Base-by-base conservation (phyloP, 2,329 filamentous ascomycete species). In the Colletotrichum acutatum region DNA sequence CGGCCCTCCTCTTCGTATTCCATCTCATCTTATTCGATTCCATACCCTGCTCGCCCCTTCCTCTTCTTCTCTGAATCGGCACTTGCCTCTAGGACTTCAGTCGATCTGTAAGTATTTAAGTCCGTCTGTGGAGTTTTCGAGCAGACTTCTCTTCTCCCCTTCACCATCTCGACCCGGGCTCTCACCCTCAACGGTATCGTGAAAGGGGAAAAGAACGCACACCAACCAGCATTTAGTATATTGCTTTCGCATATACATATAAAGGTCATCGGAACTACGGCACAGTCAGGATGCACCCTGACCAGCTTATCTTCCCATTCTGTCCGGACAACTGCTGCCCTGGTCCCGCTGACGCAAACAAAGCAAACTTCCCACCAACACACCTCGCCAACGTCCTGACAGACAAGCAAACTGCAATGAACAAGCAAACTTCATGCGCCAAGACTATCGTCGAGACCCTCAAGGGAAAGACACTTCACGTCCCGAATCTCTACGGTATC, bases 391-490 rank as follows among this genome's bases (percentile, higher is more conserved):
- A 49, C 19, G 42, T 9, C 42, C 42, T 22, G 42, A 49, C 42
- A 22, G 42, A 11, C 19, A 49, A 49, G 42, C 16, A 49, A 49
- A 11, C 42, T 49, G 19, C 22, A 12, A 66, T 66, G 56, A 49
- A 32, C 14, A 53, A 61, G 22, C 16, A 53, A 4, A 5, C 26
- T 19, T 24, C 24, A 4, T 52, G 70, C 11, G 5, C 61, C n/a
- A 61, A 30, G 22, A 65, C 74, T 60, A 72, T 79, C 34, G 61
- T 76, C 24, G 56, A 68, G 19, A 72, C 76, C 57, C 76, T 82
- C 59, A 75, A 76, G 14, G 80, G 79, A 61, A 75, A 78, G 60
- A 77, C 74, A 5, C 70, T 82, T 22, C 76, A 74, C 42, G 69
- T 82, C 24, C 78, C 80, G 5, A 74, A 79, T 49, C 75, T 82